Conservation (phyloP, 2,329 filamentous ascomycete species). For the Bipolaris gigantea region DNA sequence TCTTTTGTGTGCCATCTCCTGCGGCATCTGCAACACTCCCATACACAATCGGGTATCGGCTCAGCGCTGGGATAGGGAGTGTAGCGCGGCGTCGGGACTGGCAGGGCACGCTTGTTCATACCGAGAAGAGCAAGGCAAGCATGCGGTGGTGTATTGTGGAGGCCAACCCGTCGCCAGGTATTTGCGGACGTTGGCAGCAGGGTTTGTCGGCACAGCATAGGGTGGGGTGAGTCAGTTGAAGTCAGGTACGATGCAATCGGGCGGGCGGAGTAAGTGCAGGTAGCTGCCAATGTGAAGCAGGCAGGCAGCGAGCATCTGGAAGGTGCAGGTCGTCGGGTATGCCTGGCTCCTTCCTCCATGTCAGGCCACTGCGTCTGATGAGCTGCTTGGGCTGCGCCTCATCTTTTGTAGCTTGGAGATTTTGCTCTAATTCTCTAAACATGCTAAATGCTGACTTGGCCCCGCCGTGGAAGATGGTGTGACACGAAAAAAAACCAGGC, state of each 20-base stretch:
- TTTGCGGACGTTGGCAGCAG: not conserved
- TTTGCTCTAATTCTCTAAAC: not conserved
- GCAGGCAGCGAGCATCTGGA: not conserved
- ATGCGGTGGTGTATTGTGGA: not conserved
- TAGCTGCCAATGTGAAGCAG: not conserved
- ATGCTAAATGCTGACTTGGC: not conserved
- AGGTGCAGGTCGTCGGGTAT: not conserved
- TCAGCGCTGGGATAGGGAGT: conserved; percentile 14
- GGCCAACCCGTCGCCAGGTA: not conserved
- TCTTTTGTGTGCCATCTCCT: conserved; percentile 17
- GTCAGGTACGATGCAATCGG: not conserved
- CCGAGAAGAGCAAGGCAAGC: not conserved
- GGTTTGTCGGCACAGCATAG: not conserved
- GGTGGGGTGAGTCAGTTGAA: not conserved
- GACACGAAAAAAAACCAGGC: not conserved
- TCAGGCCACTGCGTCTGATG: not conserved
- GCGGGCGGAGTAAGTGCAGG: not conserved
- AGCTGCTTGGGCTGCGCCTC: not conserved
- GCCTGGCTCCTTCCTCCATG: not conserved
- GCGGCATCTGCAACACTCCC: conserved; percentile 18
- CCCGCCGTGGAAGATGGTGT: not conserved
- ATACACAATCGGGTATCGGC: conserved; percentile 13
- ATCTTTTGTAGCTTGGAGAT: not conserved
- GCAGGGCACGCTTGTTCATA: not conserved
- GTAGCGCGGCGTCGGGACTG: not conserved